Percentiles rank a stretch among this genome's conserved stretches.
These are phyloP conservation scores for Cladophialophora carrionii DNA, from an alignment of 2,329 filamentous ascomycete genomes.

Conservation along the genomic window DNA sequence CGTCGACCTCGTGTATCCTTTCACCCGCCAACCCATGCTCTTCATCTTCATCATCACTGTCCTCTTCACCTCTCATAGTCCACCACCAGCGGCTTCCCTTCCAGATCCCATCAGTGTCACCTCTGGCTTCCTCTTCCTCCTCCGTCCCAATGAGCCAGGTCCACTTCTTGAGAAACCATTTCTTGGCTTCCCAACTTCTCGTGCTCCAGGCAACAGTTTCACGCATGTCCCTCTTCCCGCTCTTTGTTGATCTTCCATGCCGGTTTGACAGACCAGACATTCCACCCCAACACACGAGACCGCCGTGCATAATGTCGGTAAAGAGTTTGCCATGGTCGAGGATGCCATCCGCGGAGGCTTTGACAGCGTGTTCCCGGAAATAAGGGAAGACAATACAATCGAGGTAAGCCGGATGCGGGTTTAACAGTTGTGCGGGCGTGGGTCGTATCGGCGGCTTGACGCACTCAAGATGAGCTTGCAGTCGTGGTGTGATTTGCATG, in stretches of 20 bases:
- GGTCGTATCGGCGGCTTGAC: slow-evolving; percentile 25
- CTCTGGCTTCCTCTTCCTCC: slow-evolving; percentile 34
- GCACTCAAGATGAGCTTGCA: slow-evolving; percentile 22
- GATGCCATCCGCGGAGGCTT: slow-evolving; percentile 24
- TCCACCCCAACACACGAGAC: slow-evolving; percentile 47
- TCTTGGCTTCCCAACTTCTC: slow-evolving; percentile 52
- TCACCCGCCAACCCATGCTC: slow-evolving; percentile 2
- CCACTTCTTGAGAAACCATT: slow-evolving; percentile 53
- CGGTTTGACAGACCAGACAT: slow-evolving; percentile 15
- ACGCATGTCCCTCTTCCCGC: slow-evolving; percentile 32
- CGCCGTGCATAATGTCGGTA: slow-evolving; percentile 45
- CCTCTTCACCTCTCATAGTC: slow-evolving; percentile 29
- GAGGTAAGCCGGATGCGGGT: slow-evolving; percentile 33
- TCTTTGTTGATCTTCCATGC: slow-evolving; percentile 4
- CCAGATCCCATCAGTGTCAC: slow-evolving; percentile 32
- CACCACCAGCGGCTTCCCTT: slow-evolving; percentile 33
- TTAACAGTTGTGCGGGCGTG: slow-evolving; percentile 24
- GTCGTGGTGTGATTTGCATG: slow-evolving; percentile 20
- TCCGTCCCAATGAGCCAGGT: slow-evolving; percentile 38
- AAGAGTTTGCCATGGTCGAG: slow-evolving; percentile 48
- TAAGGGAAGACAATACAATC: slow-evolving; percentile 36
- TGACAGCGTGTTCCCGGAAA: slow-evolving; percentile 32
- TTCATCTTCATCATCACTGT: slow-evolving; percentile 22
- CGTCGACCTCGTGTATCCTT: slow-evolving; percentile 12
- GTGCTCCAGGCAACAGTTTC: slow-evolving; percentile 50